phyloP scores from a whole-genome alignment of 495 filamentous ascomycete genomes.

The Thermochaetoides thermophila region DNA sequence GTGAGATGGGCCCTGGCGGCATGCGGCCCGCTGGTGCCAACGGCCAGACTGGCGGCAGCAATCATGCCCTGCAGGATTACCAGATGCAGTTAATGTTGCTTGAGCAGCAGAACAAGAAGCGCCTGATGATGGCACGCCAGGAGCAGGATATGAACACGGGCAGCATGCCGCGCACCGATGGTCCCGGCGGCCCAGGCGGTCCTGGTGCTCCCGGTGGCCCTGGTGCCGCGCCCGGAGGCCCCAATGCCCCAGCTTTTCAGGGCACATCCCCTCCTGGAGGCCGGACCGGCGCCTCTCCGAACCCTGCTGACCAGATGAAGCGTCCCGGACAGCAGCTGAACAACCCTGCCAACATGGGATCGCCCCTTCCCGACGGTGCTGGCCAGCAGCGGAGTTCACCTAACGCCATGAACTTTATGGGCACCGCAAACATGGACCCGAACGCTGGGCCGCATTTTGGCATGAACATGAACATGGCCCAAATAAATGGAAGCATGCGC shows the following conservation, averaged over 20 bases:
- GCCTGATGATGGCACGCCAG: constrained; percentile 90
- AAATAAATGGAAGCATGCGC: constrained; percentile 63
- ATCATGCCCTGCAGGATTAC: constrained; percentile 93
- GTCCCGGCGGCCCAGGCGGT: constrained; percentile 36
- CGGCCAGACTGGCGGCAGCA: constrained; percentile 46
- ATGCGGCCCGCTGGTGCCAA: constrained; percentile 43
- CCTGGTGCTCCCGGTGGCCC: constrained; percentile 37
- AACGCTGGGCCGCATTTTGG: constrained; percentile 14
- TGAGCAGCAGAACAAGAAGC: constrained; percentile 96
- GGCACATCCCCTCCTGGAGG: constrained; percentile 72
- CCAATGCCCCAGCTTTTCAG: constrained; percentile 39
- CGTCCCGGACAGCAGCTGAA: constrained; percentile 80
- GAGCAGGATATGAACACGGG: constrained; percentile 69
- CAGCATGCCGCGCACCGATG: constrained; percentile 35
- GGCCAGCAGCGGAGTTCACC: constrained; percentile 66
- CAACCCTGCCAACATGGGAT: constrained; percentile 53
- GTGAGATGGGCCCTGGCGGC: constrained; percentile 34
- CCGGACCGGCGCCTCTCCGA: constrained; percentile 73
- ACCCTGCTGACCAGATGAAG: constrained; percentile 79
- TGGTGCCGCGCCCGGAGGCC: constrained; percentile 33
- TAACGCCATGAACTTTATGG: constrained; percentile 62
- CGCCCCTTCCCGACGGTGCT: constrained; percentile 63
- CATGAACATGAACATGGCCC: constrained; percentile 31
- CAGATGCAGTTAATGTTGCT: constrained; percentile 99
- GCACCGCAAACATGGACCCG: constrained; percentile 49